Evolutionary conservation across 768 basidiomycete genomes (phyloP), one percentile per base, ranked within the genome.

Genomic region (Tulasnella sp.): DNA sequence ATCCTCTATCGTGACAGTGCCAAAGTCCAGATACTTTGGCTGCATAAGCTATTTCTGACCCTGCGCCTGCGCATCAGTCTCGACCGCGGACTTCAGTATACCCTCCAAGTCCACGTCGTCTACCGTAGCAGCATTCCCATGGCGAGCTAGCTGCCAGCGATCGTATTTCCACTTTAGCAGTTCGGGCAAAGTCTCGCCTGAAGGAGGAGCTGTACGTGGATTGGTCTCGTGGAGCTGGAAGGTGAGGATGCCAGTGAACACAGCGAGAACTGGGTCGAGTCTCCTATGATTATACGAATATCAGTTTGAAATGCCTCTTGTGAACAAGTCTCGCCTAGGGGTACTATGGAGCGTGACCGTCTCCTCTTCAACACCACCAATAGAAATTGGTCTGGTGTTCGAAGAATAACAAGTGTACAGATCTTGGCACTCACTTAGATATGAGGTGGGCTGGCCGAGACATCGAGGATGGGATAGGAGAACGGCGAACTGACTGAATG

Each of bases 191-290:
- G 76, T 77, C 61, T 85, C 74, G 4, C 83, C 80, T 24, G 75
- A 72, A 0, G 78, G 73, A 15, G 82, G 74, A 8, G 78, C 82
- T 3, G 82, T 86, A 41, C 88, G 81, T 4, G 88, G 89, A 70
- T 91, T 81, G 27, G 75, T 84, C 68, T 92, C 88, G 69, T 86
- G 80, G 38, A 92, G 79, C 68, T 87, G 83, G 69, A 82, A 91
- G 4, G 89, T 89, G 44, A 89, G 70, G 42, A 80, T 69, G 11
- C 89, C 89, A 1, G 88, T 89, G 67, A 88, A 83, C 54, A 89
- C 71, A 5, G 88, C 89, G 42, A 92, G 71, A 15, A 87, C 58
- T 3, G 85, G 82, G 70, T 92, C 89, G 3, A 88, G 65, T 1
- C 77, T 48, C 19, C 41, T 43, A 43, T 11, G 11, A 43, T 43